Evolutionary conservation across 139 green algal genomes (phyloP).

Genomic region (Chlorella vulgaris): DNA sequence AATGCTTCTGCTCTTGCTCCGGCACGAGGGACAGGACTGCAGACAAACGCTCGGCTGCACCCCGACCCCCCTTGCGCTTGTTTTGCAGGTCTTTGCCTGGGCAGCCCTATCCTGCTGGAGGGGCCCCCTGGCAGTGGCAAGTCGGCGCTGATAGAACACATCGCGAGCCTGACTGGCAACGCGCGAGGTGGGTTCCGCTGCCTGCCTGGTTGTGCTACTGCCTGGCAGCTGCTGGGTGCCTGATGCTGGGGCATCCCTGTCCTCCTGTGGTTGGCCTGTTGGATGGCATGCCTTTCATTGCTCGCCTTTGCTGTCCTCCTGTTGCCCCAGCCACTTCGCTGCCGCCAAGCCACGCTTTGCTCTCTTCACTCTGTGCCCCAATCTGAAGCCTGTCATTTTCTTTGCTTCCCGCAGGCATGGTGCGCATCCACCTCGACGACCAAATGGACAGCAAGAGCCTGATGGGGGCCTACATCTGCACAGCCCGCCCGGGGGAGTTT

Average conservation of each 20-base stretch:
- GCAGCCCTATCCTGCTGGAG: conserved; percentile 85
- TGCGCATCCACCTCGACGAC: conserved; percentile 93
- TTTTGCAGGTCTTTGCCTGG: conserved; percentile 69
- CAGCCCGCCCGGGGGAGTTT: conserved; percentile 92
- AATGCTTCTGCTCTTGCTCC: not conserved
- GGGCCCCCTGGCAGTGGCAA: conserved; percentile 91
- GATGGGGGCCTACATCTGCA: conserved; percentile 94
- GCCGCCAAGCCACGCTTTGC: not conserved
- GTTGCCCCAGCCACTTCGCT: not conserved
- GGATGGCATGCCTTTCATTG: not conserved
- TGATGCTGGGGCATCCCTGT: too few species aligned
- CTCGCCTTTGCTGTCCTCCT: not conserved
- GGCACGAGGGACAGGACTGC: too few species aligned
- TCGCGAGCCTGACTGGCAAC: conserved; percentile 82
- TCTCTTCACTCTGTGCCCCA: not conserved
- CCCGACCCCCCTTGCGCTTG: too few species aligned
- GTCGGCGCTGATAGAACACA: conserved; percentile 76
- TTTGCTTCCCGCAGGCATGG: conserved; percentile 47
- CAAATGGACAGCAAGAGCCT: conserved; percentile 96
- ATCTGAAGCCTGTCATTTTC: not conserved
- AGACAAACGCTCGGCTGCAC: too few species aligned
- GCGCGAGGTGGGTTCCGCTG: not conserved
- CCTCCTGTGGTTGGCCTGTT: not conserved
- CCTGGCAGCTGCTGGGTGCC: too few species aligned
- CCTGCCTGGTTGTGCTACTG: not conserved